phyloP scores from a whole-genome alignment of 495 filamentous ascomycete genomes.

The Lentithecium fluviatile region DNA sequence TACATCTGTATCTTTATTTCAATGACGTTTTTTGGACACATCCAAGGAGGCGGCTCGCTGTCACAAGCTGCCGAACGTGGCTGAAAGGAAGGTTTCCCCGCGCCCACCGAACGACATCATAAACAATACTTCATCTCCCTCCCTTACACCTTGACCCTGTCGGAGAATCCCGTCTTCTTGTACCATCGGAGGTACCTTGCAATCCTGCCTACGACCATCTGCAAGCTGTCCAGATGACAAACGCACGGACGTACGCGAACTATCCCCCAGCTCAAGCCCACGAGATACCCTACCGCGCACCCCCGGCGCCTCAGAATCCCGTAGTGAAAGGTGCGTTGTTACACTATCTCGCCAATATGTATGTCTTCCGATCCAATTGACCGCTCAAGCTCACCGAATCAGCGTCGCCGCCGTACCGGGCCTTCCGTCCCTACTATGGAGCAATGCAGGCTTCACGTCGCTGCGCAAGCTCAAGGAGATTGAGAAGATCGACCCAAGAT shows the following conservation, averaged over 20 bases:
- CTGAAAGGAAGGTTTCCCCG: no score
- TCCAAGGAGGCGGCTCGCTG: no score
- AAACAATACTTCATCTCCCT: no score
- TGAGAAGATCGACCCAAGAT: constrained; percentile 60
- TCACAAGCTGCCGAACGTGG: no score
- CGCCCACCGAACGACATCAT: no score
- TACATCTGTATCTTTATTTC: no score
- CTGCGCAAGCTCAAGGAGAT: constrained; percentile 61
- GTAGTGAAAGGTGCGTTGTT: constrained; percentile 36
- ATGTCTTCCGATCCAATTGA: not conserved
- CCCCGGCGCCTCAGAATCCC: constrained; percentile 35
- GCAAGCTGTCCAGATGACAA: not conserved
- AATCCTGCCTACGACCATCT: no score
- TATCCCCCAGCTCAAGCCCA: constrained; percentile 31
- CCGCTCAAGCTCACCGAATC: constrained; percentile 2
- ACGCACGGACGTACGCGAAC: constrained; percentile 24
- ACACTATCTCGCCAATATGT: constrained; percentile 34
- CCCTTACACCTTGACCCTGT: no score
- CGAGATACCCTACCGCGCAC: constrained; percentile 35
- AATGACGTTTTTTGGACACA: no score
- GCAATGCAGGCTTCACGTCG: constrained; percentile 68
- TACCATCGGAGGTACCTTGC: no score
- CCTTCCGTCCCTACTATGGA: constrained; percentile 64
- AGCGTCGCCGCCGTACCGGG: constrained; percentile 58
- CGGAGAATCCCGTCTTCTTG: no score